Base-by-base conservation (phyloP, 1,139 yeast species). In the Nadsonia commutata region DNA sequence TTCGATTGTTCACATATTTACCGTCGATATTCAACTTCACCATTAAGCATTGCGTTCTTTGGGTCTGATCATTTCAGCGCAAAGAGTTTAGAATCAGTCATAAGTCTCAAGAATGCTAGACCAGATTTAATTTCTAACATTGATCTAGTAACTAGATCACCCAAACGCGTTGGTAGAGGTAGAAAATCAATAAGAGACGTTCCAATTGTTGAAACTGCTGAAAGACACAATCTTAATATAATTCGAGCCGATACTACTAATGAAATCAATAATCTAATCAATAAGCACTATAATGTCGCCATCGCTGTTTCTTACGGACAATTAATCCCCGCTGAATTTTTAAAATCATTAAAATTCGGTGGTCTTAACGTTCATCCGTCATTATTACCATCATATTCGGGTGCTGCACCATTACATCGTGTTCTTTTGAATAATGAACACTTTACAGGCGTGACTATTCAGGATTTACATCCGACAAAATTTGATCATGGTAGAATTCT, bases 301-400 rank as follows among this genome's bases (percentile, higher is more conserved):
- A 68, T 90, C 20, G 96, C 97, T 0, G 97, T 86, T 1, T 85
- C 96, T 0, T 90, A 77, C 57, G 98, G 98, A 0, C 69, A 68
- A 43, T 64, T 88, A 40, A 84, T 90, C 5, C 96, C 97, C 0
- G 63, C 63, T 0, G 48, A 59, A 2, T 76, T 85, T 49, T 59
- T 90, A 2, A 43, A 56, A 0, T 39, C 56, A 0, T 63, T 80
- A 37, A 59, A 62, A 8, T 75, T 62, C 55, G 88, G 90, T 0
- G 94, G 96, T 0, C 56, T 90, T 20, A 90, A 90, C 56, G 88
- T 90, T 0, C 99, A 90, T 57, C 99, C 99, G 0, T 85, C 96
- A 0, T 60, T 88, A 17, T 67, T 90, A 11, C 98, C 98, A 0
- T 65, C 63, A 42, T 78, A 83, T 55, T 72, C 88, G 1, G 99